Percentiles rank a stretch among this genome's conserved stretches.
These are phyloP conservation scores for Parastagonospora avenae DNA, from an alignment of 2,329 filamentous ascomycete species.

Conservation along the genomic window DNA sequence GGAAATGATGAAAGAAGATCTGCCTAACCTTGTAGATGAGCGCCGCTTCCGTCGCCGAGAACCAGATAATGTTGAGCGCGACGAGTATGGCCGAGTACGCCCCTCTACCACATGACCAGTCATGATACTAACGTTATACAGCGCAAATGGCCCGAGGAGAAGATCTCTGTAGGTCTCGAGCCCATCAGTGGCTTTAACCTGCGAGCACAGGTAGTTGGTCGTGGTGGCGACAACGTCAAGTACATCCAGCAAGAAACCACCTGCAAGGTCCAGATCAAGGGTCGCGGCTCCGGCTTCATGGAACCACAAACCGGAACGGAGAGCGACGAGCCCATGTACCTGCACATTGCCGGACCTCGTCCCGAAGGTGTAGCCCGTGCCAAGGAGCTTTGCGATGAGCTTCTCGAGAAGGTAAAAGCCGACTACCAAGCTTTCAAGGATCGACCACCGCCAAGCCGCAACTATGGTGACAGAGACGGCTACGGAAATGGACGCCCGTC, in stretches of 20 bases:
- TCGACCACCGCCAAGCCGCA: conserved; percentile 58
- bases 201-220: conserved; percentile 92
- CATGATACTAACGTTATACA: conserved; percentile 48
- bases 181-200: conserved; percentile 94
- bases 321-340: conserved; percentile 94
- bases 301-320: conserved; percentile 87
- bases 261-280: conserved; percentile 98
- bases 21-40: conserved; percentile 94
- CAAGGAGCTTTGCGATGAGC: conserved; percentile 85
- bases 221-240: conserved; percentile 94
- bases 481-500: conserved; percentile 42
- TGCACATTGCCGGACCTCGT: conserved; percentile 93
- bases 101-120: background rate
- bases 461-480: conserved; percentile 50
- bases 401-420: conserved; percentile 83
- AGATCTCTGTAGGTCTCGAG: conserved; percentile 88
- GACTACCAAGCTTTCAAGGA: conserved; percentile 91
- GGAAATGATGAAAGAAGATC: conserved; percentile 93
- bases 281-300: conserved; percentile 90
- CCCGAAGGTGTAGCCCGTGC: conserved; percentile 82
- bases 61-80: conserved; percentile 79
- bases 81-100: conserved; percentile 84
- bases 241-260: conserved; percentile 95
- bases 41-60: conserved; percentile 86
- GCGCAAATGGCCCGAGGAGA: conserved; percentile 99